phyloP scores from a whole-genome alignment of 108 stramenopile genomes.

The Aurantiochytrium sp. region DNA sequence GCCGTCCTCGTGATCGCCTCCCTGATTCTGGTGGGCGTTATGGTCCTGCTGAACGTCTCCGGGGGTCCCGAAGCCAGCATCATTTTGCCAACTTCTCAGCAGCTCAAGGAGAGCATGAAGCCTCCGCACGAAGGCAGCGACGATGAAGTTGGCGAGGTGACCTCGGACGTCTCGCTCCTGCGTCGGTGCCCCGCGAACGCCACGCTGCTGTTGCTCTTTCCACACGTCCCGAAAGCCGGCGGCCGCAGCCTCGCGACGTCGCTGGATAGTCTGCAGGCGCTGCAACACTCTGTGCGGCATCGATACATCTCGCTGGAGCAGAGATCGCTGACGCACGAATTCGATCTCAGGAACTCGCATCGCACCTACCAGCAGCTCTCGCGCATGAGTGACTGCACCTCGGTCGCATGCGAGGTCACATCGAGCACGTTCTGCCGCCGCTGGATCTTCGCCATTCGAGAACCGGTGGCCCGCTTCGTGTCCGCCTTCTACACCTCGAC shows the following conservation, averaged over 20 bases:
- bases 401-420: neutral
- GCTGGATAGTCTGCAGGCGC: neutral
- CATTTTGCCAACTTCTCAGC: too few species aligned
- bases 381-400: neutral
- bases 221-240: neutral
- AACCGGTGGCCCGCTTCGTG: neutral
- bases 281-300: neutral
- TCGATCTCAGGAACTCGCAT: neutral
- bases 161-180: too few species aligned
- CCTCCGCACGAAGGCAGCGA: too few species aligned
- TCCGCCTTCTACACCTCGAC: neutral
- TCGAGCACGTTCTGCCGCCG: neutral
- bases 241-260: neutral
- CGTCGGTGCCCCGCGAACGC: neutral
- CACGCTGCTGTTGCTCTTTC: neutral
- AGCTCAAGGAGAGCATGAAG: too few species aligned
- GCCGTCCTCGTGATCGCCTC: too few species aligned
- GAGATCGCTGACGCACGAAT: neutral
- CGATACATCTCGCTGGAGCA: neutral
- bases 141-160: too few species aligned
- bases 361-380: neutral
- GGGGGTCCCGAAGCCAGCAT: too few species aligned
- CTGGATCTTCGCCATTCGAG: neutral
- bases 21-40: too few species aligned
- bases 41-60: too few species aligned